phyloP scores from a whole-genome alignment of 208 protist genomes.

The Crithidia acanthocephali region DNA sequence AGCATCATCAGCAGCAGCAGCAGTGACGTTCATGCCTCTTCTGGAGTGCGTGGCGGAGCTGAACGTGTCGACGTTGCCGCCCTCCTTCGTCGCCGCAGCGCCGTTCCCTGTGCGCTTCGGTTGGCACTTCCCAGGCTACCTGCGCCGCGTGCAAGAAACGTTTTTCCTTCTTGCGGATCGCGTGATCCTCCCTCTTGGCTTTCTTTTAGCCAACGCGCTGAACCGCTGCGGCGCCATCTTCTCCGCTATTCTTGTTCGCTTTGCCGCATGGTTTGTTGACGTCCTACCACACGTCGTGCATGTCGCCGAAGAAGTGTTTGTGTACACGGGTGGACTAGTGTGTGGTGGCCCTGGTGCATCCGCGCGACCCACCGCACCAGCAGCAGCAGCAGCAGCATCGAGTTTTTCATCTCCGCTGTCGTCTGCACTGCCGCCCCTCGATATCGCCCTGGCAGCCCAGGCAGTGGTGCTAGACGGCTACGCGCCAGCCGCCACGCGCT shows the following conservation, averaged over 20 bases:
- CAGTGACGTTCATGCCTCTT: background rate
- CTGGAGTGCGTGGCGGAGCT: constrained; percentile 23
- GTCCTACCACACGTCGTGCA: constrained; percentile 14
- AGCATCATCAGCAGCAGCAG: background rate
- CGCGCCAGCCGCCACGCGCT: constrained; percentile 5
- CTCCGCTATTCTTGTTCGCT: background rate
- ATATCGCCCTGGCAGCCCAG: background rate
- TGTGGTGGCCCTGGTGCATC: constrained; percentile 7
- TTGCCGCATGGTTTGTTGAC: constrained; percentile 8
- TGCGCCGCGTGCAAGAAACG: constrained; percentile 4
- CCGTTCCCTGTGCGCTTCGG: constrained; percentile 27
- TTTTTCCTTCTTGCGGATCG: constrained; percentile 8
- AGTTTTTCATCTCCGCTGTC: background rate
- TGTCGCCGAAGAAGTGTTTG: constrained; percentile 14
- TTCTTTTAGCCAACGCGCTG: background rate
- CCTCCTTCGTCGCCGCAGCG: constrained; percentile 18
- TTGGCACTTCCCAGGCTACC: constrained; percentile 27
- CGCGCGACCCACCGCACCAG: no score
- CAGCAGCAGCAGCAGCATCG: background rate
- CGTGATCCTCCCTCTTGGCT: background rate
- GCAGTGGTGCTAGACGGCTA: constrained; percentile 11
- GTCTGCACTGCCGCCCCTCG: background rate
- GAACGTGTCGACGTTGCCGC: constrained; percentile 10
- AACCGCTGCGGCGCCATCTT: constrained; percentile 10
- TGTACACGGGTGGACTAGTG: constrained; percentile 18